phyloP scores from a whole-genome alignment of 176 grass and related monocot genomes.

The Guadua angustifolia region DNA sequence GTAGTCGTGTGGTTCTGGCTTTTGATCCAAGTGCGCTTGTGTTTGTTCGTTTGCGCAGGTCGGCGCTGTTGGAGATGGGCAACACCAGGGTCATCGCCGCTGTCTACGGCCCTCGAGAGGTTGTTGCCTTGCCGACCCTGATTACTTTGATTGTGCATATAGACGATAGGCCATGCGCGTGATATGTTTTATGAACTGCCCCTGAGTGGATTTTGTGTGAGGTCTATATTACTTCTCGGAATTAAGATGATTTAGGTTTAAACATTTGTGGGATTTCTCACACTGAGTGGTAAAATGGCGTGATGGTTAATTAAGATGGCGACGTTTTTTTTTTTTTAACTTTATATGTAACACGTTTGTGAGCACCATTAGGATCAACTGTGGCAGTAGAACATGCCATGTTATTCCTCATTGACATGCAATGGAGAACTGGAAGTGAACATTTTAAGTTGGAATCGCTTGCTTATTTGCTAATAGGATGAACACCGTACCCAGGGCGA shows the following conservation, averaged over 20 bases:
- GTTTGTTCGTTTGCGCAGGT: slow-evolving; percentile 50
- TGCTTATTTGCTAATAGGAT: slow-evolving; percentile 16
- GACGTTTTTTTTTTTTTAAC: neutral
- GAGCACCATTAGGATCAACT: neutral
- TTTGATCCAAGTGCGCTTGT: neutral
- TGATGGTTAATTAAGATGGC: neutral
- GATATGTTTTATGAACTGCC: slow-evolving; percentile 25
- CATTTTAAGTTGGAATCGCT: neutral
- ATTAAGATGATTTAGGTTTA: neutral
- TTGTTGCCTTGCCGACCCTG: slow-evolving; percentile 30
- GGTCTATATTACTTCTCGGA: neutral
- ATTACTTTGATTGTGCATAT: neutral
- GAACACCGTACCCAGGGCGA: neutral
- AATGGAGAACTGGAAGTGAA: neutral
- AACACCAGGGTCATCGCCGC: slow-evolving; percentile 91
- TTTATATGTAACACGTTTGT: neutral
- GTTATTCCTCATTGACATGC: neutral
- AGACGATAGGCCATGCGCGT: neutral
- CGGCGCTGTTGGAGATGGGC: slow-evolving; percentile 95
- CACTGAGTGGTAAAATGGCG: neutral
- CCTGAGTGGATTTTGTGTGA: neutral
- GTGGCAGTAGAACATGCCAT: neutral
- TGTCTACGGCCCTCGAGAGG: slow-evolving; percentile 89
- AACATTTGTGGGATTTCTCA: neutral
- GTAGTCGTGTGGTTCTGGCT: neutral